A percentile compares a stretch with the other conserved stretches of the same genome.
These are phyloP conservation scores for Geranium brycei DNA, from an alignment of 345 rosid species.

Conservation along the genomic window DNA sequence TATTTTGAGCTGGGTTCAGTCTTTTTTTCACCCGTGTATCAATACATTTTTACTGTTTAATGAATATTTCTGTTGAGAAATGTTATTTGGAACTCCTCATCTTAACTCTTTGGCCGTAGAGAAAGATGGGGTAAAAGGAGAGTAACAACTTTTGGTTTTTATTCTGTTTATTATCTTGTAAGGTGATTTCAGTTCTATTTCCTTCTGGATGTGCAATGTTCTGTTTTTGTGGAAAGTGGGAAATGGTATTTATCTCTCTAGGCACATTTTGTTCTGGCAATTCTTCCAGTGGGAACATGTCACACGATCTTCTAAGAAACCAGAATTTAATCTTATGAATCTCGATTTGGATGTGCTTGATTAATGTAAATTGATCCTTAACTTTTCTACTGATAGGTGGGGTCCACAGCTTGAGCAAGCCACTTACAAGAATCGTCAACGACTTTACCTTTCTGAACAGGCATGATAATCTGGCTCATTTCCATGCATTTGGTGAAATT, in stretches of 20 bases:
- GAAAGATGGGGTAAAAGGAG: neutral
- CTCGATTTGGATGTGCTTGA: neutral
- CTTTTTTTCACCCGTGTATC: no score
- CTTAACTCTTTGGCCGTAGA: neutral
- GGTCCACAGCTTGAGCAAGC: slow-evolving; percentile 64
- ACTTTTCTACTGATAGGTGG: slow-evolving; percentile 30
- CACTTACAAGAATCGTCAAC: slow-evolving; percentile 56
- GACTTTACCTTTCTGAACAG: slow-evolving; percentile 61
- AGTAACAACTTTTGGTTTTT: neutral
- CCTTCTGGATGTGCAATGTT: no score
- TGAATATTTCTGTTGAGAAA: no score
- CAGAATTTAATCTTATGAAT: neutral
- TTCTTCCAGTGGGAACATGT: neutral
- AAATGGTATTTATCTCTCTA: neutral
- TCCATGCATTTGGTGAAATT: neutral
- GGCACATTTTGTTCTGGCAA: neutral
- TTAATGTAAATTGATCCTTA: neutral
- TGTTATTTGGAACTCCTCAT: no score
- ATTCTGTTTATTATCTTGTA: neutral
- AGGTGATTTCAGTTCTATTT: neutral
- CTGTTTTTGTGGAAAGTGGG: no score
- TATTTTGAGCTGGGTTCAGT: no score
- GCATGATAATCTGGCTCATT: slow-evolving; percentile 10
- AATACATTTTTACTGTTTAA: no score
- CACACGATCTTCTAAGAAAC: no score